A percentile compares a stretch with the other conserved stretches of the same genome.
These are phyloP conservation scores for Cystobasidium tubakii DNA, from an alignment of 768 basidiomycete species.

Conservation along the genomic window DNA sequence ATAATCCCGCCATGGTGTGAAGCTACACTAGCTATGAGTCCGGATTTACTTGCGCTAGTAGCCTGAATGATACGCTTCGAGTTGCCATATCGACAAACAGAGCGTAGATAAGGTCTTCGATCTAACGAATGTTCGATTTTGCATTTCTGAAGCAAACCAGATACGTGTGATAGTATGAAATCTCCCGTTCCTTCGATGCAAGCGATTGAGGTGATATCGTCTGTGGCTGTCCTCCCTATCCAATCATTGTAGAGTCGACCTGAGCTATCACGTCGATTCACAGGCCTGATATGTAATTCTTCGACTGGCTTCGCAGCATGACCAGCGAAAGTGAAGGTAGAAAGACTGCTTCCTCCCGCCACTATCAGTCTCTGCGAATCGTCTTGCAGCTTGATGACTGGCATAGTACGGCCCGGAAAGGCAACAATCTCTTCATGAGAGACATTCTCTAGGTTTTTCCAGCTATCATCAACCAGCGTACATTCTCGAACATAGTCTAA, in stretches of 20 bases:
- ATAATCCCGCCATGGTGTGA: conserved; percentile 9
- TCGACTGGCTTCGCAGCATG: conserved; percentile 6
- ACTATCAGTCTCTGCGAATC: conserved; percentile 12
- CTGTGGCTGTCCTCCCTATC: conserved; percentile 23
- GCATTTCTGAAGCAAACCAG: conserved; percentile 32
- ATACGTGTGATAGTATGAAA: conserved; percentile 17
- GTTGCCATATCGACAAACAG: conserved; percentile 21
- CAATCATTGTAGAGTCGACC: not conserved
- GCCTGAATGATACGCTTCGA: conserved; percentile 19
- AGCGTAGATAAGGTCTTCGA: not conserved
- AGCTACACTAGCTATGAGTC: conserved; percentile 19
- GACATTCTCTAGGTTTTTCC: conserved; percentile 3
- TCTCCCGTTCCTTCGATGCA: conserved; percentile 13
- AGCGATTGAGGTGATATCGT: conserved; percentile 23
- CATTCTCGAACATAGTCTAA: conserved; percentile 2
- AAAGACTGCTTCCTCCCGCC: conserved; percentile 9
- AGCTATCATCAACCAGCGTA: conserved; percentile 12
- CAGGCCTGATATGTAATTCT: conserved; percentile 13
- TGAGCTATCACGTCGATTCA: not conserved
- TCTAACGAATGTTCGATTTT: not conserved
- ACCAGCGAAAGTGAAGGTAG: conserved; percentile 20
- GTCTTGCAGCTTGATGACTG: conserved; percentile 22
- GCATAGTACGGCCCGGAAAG: conserved; percentile 18
- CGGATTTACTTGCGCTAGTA: not conserved
- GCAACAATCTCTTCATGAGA: not conserved